A percentile compares a stretch with the other conserved stretches of the same genome.
These are phyloP conservation scores for Hygrophorus pudorinus DNA, from an alignment of 768 basidiomycete species.

Conservation along the genomic window DNA sequence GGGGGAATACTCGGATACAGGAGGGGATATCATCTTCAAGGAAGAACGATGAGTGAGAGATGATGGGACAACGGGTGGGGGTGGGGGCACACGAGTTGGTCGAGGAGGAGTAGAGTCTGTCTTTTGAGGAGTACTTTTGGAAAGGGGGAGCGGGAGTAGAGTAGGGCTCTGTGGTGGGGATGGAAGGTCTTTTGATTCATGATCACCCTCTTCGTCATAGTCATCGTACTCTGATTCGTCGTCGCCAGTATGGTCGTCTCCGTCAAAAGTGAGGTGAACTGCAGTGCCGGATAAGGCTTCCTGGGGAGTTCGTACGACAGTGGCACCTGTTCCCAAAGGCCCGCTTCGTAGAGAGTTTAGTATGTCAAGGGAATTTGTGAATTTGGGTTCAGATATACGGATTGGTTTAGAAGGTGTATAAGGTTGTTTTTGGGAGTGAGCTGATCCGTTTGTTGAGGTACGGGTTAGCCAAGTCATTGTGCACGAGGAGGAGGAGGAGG, in stretches of 20 bases:
- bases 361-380: constrained; percentile 29
- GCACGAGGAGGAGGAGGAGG: constrained; percentile 27
- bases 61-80: constrained; percentile 6
- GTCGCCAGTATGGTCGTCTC: constrained; percentile 1
- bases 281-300: constrained; percentile 55
- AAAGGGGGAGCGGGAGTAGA: constrained; percentile 13
- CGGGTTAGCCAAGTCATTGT: constrained; percentile 46
- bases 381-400: constrained; percentile 34
- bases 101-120: constrained; percentile 20
- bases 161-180: constrained; percentile 39
- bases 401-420: constrained; percentile 27
- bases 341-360: constrained; percentile 33
- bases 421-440: constrained; percentile 11
- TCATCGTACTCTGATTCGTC: constrained; percentile 1
- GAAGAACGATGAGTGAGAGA: constrained; percentile 24
- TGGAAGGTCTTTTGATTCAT: constrained; percentile 11
- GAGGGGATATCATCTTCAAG: constrained; percentile 23
- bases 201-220: neutral
- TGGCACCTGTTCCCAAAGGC: constrained; percentile 61
- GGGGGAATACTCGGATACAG: constrained; percentile 29
- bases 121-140: constrained; percentile 1
- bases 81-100: constrained; percentile 22
- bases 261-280: constrained; percentile 29
- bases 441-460: constrained; percentile 21
- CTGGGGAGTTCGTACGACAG: constrained; percentile 68